Evolutionary conservation across 345 rosid genomes (phyloP).

Genomic region (Cardamine occulta): DNA sequence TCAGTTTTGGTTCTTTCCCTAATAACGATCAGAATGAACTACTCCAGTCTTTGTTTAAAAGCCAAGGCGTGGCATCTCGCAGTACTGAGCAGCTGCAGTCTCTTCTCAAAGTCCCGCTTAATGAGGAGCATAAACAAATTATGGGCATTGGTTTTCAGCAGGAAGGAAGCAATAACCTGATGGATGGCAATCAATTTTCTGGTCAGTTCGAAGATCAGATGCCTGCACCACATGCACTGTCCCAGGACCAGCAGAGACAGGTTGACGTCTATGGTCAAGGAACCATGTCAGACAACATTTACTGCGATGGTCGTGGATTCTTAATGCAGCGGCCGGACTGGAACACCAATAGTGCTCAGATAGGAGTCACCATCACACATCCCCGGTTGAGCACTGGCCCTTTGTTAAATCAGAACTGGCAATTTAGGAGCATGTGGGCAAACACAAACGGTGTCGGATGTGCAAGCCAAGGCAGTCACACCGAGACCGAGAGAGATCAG

Average conservation of each 20-base stretch:
- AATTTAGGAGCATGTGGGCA: constrained; percentile 66
- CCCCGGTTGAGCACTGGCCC: constrained; percentile 55
- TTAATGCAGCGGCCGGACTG: constrained; percentile 69
- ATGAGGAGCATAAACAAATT: constrained; percentile 59
- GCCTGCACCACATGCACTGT: constrained; percentile 51
- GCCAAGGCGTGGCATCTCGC: constrained; percentile 57
- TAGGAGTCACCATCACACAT: constrained; percentile 55
- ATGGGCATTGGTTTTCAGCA: constrained; percentile 61
- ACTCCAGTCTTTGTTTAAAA: constrained; percentile 80
- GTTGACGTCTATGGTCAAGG: constrained; percentile 61
- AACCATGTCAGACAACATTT: constrained; percentile 53
- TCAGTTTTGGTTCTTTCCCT: constrained; percentile 59
- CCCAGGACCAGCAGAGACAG: constrained; percentile 63
- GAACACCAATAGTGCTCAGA: constrained; percentile 54
- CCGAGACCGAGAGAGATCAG: constrained; percentile 57
- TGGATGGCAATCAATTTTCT: constrained; percentile 55
- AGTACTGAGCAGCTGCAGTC: constrained; percentile 77
- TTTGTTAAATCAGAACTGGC: constrained; percentile 72
- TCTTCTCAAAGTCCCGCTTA: constrained; percentile 64
- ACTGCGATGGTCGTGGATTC: constrained; percentile 60
- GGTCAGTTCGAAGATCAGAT: constrained; percentile 66
- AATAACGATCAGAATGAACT: constrained; percentile 71
- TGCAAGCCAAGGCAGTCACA: constrained; percentile 53
- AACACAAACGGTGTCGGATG: constrained; percentile 52
- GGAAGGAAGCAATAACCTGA: constrained; percentile 51